Evolutionary conservation across 768 basidiomycete genomes (phyloP).

Genomic region (Russula virescens): DNA sequence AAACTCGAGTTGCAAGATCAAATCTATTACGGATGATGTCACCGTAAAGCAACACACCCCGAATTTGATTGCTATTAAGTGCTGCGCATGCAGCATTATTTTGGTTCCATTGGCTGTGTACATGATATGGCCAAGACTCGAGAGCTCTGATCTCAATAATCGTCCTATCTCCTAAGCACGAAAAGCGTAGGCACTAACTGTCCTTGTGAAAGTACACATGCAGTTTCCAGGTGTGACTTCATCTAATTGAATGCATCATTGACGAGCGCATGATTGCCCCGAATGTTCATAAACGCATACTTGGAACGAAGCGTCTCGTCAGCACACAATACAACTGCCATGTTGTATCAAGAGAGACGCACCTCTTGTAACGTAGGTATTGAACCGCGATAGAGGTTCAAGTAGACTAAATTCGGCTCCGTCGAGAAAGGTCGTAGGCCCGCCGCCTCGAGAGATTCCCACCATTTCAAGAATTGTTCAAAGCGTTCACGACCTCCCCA

Average conservation of each 20-base stretch:
- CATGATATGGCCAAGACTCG: too few species aligned
- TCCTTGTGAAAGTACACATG: too few species aligned
- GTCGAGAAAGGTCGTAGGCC: constrained; percentile 44
- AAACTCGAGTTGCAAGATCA: too few species aligned
- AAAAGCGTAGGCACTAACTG: too few species aligned
- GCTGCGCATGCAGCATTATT: too few species aligned
- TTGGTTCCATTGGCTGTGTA: too few species aligned
- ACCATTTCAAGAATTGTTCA: constrained; percentile 53
- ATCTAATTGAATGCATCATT: neutral
- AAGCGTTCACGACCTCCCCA: constrained; percentile 34
- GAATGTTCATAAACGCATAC: constrained; percentile 33
- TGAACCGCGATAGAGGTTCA: constrained; percentile 35
- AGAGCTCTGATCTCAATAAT: too few species aligned
- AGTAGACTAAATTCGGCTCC: constrained; percentile 46
- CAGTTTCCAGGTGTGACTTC: neutral
- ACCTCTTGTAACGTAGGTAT: constrained; percentile 41
- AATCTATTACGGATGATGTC: too few species aligned
- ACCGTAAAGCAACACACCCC: too few species aligned
- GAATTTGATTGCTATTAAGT: too few species aligned
- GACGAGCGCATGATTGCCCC: constrained; percentile 6
- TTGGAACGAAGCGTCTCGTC: constrained; percentile 18
- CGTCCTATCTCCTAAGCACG: too few species aligned
- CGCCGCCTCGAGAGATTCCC: constrained; percentile 53
- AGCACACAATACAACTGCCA: too few species aligned
- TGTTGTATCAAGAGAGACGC: neutral